Conservation (phyloP, 2,329 filamentous ascomycete genomes). For the Exophiala calicioides region DNA sequence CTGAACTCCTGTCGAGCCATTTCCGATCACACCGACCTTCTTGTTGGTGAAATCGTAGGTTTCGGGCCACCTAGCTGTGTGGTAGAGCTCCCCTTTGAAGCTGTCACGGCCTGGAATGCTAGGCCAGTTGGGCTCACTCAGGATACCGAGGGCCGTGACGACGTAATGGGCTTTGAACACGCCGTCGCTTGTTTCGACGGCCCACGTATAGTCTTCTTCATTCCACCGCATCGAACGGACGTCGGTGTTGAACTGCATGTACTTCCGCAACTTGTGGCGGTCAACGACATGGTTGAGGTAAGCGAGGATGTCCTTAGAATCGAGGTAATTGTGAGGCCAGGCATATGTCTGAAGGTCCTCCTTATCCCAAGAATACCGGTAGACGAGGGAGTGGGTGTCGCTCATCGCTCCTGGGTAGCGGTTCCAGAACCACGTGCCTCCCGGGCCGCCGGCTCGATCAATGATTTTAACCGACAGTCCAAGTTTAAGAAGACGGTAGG, state of each 20-base stretch:
- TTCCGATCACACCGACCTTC: slow-evolving; percentile 65
- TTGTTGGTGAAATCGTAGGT: slow-evolving; percentile 58
- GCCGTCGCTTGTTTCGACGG: slow-evolving; percentile 41
- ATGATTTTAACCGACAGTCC: slow-evolving; percentile 53
- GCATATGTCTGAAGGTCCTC: slow-evolving; percentile 44
- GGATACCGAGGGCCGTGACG: slow-evolving; percentile 50
- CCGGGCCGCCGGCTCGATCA: slow-evolving; percentile 44
- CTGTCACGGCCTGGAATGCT: slow-evolving; percentile 59
- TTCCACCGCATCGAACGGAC: slow-evolving; percentile 39
- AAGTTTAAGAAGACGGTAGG: slow-evolving; percentile 53
- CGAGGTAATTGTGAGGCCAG: slow-evolving; percentile 37
- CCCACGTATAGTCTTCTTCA: slow-evolving; percentile 43
- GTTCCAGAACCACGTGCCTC: slow-evolving; percentile 42
- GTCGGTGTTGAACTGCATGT: slow-evolving; percentile 46
- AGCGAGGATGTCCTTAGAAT: slow-evolving; percentile 41
- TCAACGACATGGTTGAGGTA: slow-evolving; percentile 53
- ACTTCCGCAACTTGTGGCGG: slow-evolving; percentile 39
- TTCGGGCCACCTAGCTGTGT: slow-evolving; percentile 61
- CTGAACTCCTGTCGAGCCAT: slow-evolving; percentile 61
- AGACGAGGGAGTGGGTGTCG: slow-evolving; percentile 49
- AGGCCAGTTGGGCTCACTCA: slow-evolving; percentile 61
- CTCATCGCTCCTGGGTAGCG: slow-evolving; percentile 42
- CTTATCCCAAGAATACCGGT: slow-evolving; percentile 48
- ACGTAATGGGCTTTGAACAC: slow-evolving; percentile 44
- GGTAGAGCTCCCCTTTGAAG: slow-evolving; percentile 61